Base-by-base conservation (phyloP, 768 basidiomycete genomes). In the Naganishia kalamii region DNA sequence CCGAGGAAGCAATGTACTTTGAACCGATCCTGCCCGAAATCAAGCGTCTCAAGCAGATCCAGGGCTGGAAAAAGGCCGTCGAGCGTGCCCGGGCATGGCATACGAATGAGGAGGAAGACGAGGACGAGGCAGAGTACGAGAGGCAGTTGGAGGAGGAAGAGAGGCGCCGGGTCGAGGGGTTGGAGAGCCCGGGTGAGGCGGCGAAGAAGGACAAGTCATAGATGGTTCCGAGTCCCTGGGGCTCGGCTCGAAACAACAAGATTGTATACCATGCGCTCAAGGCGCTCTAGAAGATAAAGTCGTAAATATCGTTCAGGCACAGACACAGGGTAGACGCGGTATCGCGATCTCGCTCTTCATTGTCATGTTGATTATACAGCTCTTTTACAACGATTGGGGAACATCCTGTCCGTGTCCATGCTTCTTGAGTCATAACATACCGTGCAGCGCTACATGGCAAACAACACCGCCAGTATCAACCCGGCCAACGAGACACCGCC, bases 1-100 rank as follows among this genome's bases (percentile, higher is more conserved):
- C 88, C 40, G 86, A 86, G 49, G 90, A 90, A 8, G 89, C 82
- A 71, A 82, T 79, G 47, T 81, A 82, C 33, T 99, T 99, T 74
- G 78, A 73, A 41, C 87, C 93, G 0, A 71, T 73, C 23, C 72
- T 87, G 57, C 72, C 78, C 0, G 83, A 84, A 65, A 78, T 78
- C 35, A 82, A 84, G 70, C 81, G 89, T 46, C 77, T 84, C 71
- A 83, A 81, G 78, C 84, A 82, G 72, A 91, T 89, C 85, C 78
- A 80, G 48, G 85, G 85, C 3, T 99, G 96, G 96, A 85, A 92
- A 76, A 84, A 85, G 61, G 96, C 96, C 0, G 87, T 98, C 10
- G 86, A 90, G 74, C 81, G 92, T 60, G 87, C 88, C 4, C 86
- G 81, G 70, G 85, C 84, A 33, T 98, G 94, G 94, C 86, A 89